Conservation (phyloP, 1,139 yeast species). For the Ogataea hybrid region DNA sequence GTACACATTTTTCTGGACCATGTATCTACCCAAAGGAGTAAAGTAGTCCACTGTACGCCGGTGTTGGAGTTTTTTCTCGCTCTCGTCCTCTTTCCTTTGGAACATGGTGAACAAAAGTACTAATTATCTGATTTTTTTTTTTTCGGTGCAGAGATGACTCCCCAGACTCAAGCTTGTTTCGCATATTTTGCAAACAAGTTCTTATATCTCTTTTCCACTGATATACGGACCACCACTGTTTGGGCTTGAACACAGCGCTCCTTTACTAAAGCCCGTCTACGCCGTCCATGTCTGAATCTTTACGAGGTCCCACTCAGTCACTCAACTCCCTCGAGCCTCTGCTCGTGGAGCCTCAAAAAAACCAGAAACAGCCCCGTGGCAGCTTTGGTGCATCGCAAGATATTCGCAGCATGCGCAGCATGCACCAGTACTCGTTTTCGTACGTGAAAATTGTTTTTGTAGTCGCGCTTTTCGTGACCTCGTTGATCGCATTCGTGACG, state of each 20-base stretch:
- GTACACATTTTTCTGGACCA: conserved; percentile 51
- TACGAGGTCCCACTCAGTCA: conserved; percentile 2
- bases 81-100: conserved; percentile 17
- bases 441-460: conserved; percentile 51
- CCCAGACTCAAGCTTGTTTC: not conserved
- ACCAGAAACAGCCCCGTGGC: conserved; percentile 4
- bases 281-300: not conserved
- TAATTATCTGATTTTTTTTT: not conserved
- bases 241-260: too few relatives aligned
- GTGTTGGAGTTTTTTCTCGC: conserved; percentile 34
- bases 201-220: too few relatives aligned
- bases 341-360: conserved; percentile 8
- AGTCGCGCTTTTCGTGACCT: conserved; percentile 52
- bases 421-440: conserved; percentile 28
- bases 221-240: too few relatives aligned
- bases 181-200: not conserved
- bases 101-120: not conserved
- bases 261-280: too few relatives aligned
- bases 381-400: conserved; percentile 1
- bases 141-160: conserved; percentile 5
- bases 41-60: conserved; percentile 90
- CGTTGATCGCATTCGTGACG: conserved; percentile 64
- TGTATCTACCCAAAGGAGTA: conserved; percentile 74
- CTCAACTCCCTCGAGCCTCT: conserved; percentile 10
- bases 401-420: conserved; percentile 1